Conservation (phyloP, 108 stramenopile species). For the Discostella pseudostelligera region DNA sequence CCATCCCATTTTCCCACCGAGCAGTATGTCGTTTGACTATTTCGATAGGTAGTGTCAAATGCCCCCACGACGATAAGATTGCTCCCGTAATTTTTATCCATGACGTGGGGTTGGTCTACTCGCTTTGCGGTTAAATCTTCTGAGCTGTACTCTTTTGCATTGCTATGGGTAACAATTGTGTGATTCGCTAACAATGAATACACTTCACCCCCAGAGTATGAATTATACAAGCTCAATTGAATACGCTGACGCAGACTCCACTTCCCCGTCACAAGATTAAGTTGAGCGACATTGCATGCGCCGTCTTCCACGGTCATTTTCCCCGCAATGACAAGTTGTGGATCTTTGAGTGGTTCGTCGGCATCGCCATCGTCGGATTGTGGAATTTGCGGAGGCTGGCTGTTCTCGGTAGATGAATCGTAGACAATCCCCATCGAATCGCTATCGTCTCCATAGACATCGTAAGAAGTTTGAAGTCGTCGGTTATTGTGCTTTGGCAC, state of each 20-base stretch:
- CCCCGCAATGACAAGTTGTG: constrained; percentile 83
- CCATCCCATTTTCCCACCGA: constrained; percentile 92
- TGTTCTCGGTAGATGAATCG: constrained; percentile 19
- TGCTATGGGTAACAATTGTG: constrained; percentile 48
- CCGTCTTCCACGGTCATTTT: constrained; percentile 81
- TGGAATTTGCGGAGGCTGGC: constrained; percentile 4
- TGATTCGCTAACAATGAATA: constrained; percentile 83
- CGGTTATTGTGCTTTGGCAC: background rate
- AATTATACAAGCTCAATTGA: constrained; percentile 82
- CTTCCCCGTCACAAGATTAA: constrained; percentile 59
- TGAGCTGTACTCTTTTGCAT: constrained; percentile 36
- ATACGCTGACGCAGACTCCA: constrained; percentile 81
- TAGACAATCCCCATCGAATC: background rate
- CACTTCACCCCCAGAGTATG: constrained; percentile 85
- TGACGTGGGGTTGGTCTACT: constrained; percentile 38
- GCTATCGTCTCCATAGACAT: background rate
- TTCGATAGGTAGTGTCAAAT: constrained; percentile 89
- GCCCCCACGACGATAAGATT: constrained; percentile 92
- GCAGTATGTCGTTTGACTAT: constrained; percentile 94
- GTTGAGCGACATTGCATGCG: constrained; percentile 82
- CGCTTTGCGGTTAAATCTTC: constrained; percentile 25
- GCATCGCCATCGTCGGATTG: background rate
- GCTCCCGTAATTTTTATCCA: constrained; percentile 38
- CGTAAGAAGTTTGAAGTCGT: background rate
- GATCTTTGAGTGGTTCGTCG: constrained; percentile 37